These are phyloP conservation scores for Hyaloscypha variabilis DNA, from an alignment of 495 filamentous ascomycete species.

Conservation along the genomic window DNA sequence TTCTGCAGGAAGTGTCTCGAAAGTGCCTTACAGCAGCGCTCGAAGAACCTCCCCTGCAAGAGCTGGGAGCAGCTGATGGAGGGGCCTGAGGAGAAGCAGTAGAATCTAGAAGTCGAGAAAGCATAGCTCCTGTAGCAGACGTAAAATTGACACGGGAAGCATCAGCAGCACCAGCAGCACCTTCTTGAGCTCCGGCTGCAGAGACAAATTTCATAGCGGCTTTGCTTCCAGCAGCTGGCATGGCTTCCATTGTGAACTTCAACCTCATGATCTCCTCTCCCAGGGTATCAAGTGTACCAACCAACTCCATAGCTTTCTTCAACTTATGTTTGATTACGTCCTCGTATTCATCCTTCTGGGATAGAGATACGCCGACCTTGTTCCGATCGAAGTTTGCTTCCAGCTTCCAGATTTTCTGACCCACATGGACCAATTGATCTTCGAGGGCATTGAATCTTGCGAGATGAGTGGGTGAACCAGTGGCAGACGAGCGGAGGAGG, in stretches of 20 bases:
- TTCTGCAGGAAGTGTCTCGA: too few species aligned
- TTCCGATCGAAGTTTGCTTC: not conserved
- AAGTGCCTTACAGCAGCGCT: too few species aligned
- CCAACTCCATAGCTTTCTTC: not conserved
- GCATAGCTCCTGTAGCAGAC: not conserved
- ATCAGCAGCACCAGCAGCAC: too few species aligned
- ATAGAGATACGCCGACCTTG: not conserved
- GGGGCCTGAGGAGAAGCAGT: too few species aligned
- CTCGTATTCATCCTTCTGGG: not conserved
- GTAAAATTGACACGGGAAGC: too few species aligned
- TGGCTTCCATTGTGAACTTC: not conserved
- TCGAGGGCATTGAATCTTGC: not conserved
- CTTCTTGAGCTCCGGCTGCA: too few species aligned
- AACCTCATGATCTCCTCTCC: not conserved
- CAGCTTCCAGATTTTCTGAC: not conserved
- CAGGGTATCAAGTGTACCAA: not conserved
- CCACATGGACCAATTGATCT: not conserved
- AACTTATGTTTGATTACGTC: not conserved
- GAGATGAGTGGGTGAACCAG: not conserved
- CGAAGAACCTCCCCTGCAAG: too few species aligned
- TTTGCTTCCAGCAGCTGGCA: not conserved
- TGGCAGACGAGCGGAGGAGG: not conserved
- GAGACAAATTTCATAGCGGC: too few species aligned
- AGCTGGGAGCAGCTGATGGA: too few species aligned
- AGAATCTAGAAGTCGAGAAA: too few species aligned